Evolutionary conservation across 345 rosid genomes (phyloP).

Genomic region (Viola odorata): DNA sequence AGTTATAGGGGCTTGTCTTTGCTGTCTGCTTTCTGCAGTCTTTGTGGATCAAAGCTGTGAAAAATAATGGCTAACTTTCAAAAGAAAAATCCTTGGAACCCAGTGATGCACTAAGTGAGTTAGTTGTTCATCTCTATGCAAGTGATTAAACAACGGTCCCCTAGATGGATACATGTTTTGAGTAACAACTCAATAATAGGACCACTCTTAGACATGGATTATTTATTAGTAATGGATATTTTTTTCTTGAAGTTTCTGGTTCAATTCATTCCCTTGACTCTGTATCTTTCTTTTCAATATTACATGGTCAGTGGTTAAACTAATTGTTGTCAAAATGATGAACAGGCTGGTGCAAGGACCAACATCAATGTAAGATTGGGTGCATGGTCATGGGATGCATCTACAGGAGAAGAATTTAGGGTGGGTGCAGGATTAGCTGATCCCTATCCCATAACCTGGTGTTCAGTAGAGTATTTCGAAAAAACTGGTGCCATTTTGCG

Average conservation of each 20-base stretch:
- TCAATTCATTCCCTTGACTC: neutral
- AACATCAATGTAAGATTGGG: constrained; percentile 68
- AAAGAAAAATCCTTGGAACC: neutral
- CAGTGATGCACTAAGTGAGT: neutral
- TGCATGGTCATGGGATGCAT: constrained; percentile 93
- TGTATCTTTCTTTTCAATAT: neutral
- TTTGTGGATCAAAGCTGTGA: neutral
- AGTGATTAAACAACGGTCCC: neutral
- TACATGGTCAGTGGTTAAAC: neutral
- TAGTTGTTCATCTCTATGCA: neutral
- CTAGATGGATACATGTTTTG: neutral
- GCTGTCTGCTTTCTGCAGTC: neutral
- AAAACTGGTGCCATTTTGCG: constrained; percentile 61
- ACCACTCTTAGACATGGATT: neutral
- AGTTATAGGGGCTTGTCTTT: neutral
- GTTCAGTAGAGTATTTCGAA: constrained; percentile 93
- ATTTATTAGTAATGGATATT: neutral
- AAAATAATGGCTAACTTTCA: neutral
- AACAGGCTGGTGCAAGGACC: constrained; percentile 60
- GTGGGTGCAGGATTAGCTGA: constrained; percentile 98
- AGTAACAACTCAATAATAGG: neutral
- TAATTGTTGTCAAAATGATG: constrained; percentile 11
- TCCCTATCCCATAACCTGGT: constrained; percentile 82
- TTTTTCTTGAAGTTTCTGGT: too few species aligned
- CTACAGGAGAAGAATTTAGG: constrained; percentile 82